Base-by-base conservation (phyloP, 2,329 filamentous ascomycete species). In the Fusarium sp. region DNA sequence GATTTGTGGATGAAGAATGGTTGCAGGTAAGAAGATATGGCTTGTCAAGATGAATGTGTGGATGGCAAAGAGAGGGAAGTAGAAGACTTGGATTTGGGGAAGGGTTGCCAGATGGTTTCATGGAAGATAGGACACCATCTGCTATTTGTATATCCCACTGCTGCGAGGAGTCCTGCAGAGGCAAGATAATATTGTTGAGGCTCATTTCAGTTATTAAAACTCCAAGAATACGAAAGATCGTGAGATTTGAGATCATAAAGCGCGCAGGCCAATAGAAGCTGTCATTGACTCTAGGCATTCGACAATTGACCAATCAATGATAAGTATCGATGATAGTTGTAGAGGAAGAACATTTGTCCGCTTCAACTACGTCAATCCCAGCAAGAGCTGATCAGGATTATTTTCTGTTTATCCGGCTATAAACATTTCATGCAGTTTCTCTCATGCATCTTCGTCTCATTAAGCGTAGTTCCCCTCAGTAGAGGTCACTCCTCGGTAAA, bases 21-120 rank as follows among this genome's bases (percentile, higher is more conserved):
- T 65, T 65, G 12, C 53, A 65, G 1, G 53, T 65, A 3, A 65
- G 20, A 2, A 65, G 60, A 23, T 65, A 65, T 18, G 62, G 53
- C 2, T 65, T 65, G 4, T 65, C 62, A 4, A 65, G 53, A 23
- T 65, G 62, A 0, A 65, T 65, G 16, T 65, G 62, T 8, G 62
- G 62, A 36, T 65, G 62, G 5, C 60, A 65, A 6, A 65, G 62
- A 1, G 60, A 42, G 1, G 62, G 62, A 4, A 65, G 60, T 16
- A 65, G 33, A 1, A 65, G 8, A n/a, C n/a, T 53, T 0, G 56
- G 40, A 4, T 18, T 53, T 45, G 18, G 44, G 8, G 36, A 28
- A 11, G 13, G 26, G 0, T 10, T 3, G 6, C 7, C 2, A 1
- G 53, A 15, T 15, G 36, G 40, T 12, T 53, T 44, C 41, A 65